Percentiles rank a stretch among this genome's conserved stretches.
phyloP scores from a whole-genome alignment of 305 asterid species.

The Fraxinus greggii region DNA sequence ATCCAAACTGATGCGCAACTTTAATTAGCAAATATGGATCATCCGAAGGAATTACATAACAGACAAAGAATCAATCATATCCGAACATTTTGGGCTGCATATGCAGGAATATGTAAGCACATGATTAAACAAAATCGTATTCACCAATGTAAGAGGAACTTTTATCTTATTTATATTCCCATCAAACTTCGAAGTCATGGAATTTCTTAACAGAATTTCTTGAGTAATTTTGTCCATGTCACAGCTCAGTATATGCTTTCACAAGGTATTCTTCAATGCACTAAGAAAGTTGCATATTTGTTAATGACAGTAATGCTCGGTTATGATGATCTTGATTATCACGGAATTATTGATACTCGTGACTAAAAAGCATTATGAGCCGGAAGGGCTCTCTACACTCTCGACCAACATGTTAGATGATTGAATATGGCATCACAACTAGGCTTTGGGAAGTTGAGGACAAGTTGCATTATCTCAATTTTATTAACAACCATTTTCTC shows the following conservation, averaged over 20 bases:
- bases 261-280: too few relatives aligned
- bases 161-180: not conserved
- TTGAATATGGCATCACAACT: not conserved
- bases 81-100: not conserved
- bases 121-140: not conserved
- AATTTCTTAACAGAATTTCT: not conserved
- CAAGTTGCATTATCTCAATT: not conserved
- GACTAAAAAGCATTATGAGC: not conserved
- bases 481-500: not conserved
- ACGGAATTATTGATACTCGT: not conserved
- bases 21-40: conserved; percentile 10
- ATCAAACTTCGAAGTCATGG: not conserved
- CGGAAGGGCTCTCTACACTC: not conserved
- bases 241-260: too few relatives aligned
- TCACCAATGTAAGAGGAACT: not conserved
- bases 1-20: not conserved
- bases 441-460: not conserved
- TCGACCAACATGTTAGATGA: not conserved
- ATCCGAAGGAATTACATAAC: conserved; percentile 9
- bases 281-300: too few relatives aligned
- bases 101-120: not conserved
- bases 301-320: not conserved
- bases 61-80: not conserved
- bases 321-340: not conserved
- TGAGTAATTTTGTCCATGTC: not conserved